Conservation (phyloP, 345 rosid species). For the Populus tremula region DNA sequence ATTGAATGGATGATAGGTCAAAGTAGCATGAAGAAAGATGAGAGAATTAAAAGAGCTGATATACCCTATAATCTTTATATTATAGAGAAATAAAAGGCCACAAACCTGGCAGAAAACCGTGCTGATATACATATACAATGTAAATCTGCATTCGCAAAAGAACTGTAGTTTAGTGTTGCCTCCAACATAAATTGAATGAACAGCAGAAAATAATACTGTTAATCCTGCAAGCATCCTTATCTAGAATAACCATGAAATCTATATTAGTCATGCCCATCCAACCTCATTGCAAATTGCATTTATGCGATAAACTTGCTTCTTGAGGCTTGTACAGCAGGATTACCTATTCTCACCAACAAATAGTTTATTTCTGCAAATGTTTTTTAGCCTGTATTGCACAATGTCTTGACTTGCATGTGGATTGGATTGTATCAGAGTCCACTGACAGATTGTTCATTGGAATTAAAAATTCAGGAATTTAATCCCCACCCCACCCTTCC, state of each 20-base stretch:
- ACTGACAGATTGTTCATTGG: no score
- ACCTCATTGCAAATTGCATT: background rate
- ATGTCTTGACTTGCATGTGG: no score
- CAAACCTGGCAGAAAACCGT: slow-evolving; percentile 28
- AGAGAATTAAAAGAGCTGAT: background rate
- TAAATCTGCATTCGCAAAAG: slow-evolving; percentile 21
- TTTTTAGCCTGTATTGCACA: background rate
- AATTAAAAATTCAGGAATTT: no score
- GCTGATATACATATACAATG: slow-evolving; percentile 21
- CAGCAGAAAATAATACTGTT: background rate
- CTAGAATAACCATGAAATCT: background rate
- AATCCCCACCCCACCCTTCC: no score
- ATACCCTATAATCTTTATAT: background rate
- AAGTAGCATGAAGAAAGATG: background rate
- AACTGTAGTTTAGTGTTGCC: background rate
- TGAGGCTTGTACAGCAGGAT: background rate
- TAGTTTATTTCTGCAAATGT: no score
- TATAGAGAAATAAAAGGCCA: background rate
- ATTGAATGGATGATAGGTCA: background rate
- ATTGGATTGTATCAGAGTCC: no score
- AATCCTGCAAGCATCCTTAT: background rate
- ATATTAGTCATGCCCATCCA: background rate
- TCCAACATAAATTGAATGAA: background rate
- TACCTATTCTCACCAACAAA: background rate
- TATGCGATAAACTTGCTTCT: background rate